Evolutionary conservation across 2,329 filamentous ascomycete genomes (phyloP).

Genomic region (Fusarium setosum): DNA sequence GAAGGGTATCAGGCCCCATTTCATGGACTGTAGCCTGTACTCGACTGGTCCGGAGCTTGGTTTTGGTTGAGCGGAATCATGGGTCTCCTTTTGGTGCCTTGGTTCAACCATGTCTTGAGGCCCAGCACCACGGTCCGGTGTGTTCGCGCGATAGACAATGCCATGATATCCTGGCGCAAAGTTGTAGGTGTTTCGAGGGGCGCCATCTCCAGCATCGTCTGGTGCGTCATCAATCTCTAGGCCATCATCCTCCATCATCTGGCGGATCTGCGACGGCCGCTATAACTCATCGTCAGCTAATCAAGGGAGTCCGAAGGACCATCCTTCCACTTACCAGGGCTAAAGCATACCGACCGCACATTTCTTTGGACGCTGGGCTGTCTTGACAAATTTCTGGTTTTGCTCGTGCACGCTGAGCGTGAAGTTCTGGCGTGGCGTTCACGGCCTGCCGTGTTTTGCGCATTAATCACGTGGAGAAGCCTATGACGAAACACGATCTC

Average conservation of each 20-base stretch:
- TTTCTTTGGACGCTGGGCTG: constrained; percentile 14
- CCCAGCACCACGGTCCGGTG: constrained; percentile 69
- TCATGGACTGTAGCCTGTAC: constrained; percentile 92
- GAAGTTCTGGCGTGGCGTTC: neutral
- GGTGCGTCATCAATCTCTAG: constrained; percentile 80
- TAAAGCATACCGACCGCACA: constrained; percentile 53
- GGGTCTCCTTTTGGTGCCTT: neutral
- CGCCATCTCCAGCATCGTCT: constrained; percentile 71
- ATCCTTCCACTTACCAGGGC: constrained; percentile 43
- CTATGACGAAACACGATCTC: constrained; percentile 1
- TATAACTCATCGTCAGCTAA: constrained; percentile 49
- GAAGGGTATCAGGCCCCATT: constrained; percentile 94
- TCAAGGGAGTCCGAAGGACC: too few species aligned
- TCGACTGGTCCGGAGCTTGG: constrained; percentile 50
- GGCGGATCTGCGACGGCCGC: constrained; percentile 81
- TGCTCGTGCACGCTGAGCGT: neutral
- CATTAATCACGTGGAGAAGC: constrained; percentile 11
- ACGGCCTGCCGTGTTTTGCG: neutral
- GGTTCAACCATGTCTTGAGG: constrained; percentile 37
- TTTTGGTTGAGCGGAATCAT: neutral
- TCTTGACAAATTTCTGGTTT: neutral
- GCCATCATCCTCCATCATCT: constrained; percentile 77
- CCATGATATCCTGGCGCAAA: constrained; percentile 91
- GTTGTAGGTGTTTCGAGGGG: constrained; percentile 84
- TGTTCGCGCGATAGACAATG: constrained; percentile 84